Conservation (phyloP, 2,329 filamentous ascomycete species). For the Fusarium ambrosium region DNA sequence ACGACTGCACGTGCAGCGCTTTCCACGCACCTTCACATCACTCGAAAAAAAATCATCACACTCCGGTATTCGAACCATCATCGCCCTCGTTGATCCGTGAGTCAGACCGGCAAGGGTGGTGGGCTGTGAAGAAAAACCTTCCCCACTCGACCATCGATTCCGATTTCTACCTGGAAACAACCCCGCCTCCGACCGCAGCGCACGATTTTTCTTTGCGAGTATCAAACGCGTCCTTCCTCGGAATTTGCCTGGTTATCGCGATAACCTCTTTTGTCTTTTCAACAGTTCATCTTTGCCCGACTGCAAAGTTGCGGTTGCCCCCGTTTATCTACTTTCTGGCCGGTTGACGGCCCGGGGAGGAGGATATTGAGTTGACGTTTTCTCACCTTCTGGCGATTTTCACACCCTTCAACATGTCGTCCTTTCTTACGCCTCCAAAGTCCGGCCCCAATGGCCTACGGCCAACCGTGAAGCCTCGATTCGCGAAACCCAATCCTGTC, state of each 20-base stretch:
- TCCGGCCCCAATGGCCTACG: slow-evolving; percentile 46
- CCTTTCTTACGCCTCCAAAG: slow-evolving; percentile 60
- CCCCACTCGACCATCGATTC: slow-evolving; percentile 51
- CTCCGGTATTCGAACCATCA: slow-evolving; percentile 45
- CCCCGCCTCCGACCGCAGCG: slow-evolving; percentile 40
- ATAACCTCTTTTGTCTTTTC: slow-evolving; percentile 15
- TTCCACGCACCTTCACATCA: not conserved
- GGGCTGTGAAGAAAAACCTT: slow-evolving; percentile 35
- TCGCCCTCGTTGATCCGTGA: slow-evolving; percentile 40
- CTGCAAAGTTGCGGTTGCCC: not conserved
- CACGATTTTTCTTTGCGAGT: slow-evolving; percentile 44
- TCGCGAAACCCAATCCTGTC: slow-evolving; percentile 61
- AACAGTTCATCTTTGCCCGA: not conserved
- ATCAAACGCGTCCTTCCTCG: slow-evolving; percentile 31
- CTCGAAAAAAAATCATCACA: slow-evolving; percentile 29
- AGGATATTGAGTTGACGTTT: not conserved
- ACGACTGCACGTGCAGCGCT: not conserved
- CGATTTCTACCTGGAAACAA: slow-evolving; percentile 29
- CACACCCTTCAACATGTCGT: slow-evolving; percentile 57
- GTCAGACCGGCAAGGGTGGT: slow-evolving; percentile 21
- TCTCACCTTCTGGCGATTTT: not conserved
- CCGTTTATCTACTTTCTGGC: slow-evolving; percentile 5
- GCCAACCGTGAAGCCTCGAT: slow-evolving; percentile 55
- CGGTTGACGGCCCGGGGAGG: slow-evolving; percentile 34
- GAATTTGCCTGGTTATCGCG: slow-evolving; percentile 28